Conservation (phyloP, 2,329 filamentous ascomycete species). For the Trichoderma afroharzianum region DNA sequence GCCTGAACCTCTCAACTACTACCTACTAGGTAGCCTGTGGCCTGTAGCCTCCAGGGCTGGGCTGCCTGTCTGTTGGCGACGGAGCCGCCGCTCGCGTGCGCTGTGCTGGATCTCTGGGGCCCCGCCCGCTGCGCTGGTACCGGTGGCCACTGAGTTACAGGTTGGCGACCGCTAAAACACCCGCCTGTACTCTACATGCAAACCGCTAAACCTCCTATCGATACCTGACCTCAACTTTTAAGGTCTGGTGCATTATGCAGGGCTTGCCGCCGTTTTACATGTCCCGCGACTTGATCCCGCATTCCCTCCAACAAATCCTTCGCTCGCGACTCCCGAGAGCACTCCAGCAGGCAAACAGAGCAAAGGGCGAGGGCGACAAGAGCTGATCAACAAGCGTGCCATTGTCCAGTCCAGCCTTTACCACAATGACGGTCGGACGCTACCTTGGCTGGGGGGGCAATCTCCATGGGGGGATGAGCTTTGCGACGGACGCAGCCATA, state of each 20-base stretch:
- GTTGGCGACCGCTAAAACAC: neutral
- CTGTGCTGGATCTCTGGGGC: conserved; percentile 14
- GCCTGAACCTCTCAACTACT: neutral
- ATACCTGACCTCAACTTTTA: neutral
- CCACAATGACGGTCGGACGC: conserved; percentile 4
- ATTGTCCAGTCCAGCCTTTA: neutral
- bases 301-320: neutral
- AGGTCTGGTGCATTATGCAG: too few relatives aligned
- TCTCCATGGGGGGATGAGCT: conserved; percentile 11
- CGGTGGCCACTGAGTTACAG: neutral
- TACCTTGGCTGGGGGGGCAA: neutral
- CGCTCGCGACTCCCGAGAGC: neutral
- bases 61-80: neutral
- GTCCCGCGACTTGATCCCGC: neutral
- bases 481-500: conserved; percentile 25
- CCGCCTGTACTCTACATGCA: neutral
- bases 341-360: neutral
- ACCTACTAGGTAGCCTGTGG: too few relatives aligned
- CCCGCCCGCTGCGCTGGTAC: conserved; percentile 8
- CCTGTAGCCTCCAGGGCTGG: too few relatives aligned
- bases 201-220: neutral
- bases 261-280: neutral
- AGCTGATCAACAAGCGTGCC: neutral
- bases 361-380: neutral
- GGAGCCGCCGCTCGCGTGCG: conserved; percentile 14